These are phyloP conservation scores for Penicillium bialowiezense DNA, from an alignment of 495 filamentous ascomycete species.

Conservation along the genomic window DNA sequence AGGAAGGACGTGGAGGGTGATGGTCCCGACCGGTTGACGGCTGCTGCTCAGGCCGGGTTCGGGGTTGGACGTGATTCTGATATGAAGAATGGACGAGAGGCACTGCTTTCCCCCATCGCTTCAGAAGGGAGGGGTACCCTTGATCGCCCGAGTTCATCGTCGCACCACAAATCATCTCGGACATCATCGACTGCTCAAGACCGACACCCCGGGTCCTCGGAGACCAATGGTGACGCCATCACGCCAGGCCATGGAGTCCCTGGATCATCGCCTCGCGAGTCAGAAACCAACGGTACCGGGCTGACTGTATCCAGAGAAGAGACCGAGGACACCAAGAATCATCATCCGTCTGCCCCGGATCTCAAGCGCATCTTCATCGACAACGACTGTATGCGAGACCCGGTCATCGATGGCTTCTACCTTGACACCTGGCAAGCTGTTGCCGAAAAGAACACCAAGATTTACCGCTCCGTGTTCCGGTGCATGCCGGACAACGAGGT, in stretches of 20 bases:
- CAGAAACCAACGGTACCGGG: constrained; percentile 64
- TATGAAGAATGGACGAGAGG: constrained; percentile 60
- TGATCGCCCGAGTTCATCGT: constrained; percentile 41
- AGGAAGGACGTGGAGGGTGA: constrained; percentile 73
- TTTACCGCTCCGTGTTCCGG: constrained; percentile 90
- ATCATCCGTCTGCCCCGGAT: constrained; percentile 61
- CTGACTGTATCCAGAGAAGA: constrained; percentile 39
- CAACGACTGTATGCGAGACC: constrained; percentile 76
- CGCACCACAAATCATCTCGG: constrained; percentile 18
- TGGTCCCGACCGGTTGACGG: constrained; percentile 67
- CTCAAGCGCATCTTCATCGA: constrained; percentile 63
- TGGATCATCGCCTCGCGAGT: constrained; percentile 61
- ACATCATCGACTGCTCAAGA: constrained; percentile 27
- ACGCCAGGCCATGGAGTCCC: constrained; percentile 11
- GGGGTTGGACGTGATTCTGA: constrained; percentile 65
- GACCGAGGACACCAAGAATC: constrained; percentile 40
- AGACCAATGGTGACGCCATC: constrained; percentile 15
- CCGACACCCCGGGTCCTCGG: constrained; percentile 32
- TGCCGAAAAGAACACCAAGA: constrained; percentile 89
- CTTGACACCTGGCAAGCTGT: constrained; percentile 84
- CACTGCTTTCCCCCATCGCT: constrained; percentile 57
- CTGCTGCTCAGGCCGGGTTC: constrained; percentile 51
- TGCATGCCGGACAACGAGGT: constrained; percentile 97
- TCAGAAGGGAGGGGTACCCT: constrained; percentile 60
- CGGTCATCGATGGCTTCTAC: constrained; percentile 78